Evolutionary conservation across 2,329 filamentous ascomycete genomes (phyloP), one percentile per base, ranked within the genome.

Genomic region (Botrytis squamosa): DNA sequence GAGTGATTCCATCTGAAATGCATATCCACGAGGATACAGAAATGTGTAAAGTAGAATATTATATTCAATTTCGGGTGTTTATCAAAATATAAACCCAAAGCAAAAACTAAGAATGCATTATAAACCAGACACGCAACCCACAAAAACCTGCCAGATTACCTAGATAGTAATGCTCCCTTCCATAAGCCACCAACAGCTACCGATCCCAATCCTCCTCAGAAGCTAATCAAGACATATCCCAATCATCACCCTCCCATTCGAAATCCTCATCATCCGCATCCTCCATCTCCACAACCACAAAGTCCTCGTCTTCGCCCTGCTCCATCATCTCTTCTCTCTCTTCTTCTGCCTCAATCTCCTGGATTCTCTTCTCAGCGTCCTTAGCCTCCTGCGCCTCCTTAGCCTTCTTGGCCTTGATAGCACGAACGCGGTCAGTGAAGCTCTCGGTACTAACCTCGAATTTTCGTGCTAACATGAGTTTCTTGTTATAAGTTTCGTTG

Each of bases 1-100:
- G 0, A n/a, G 4, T 16, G 0, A 2, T 12, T n/a, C 1, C 25
- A 25, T 6, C 12, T n/a, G 14, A 3, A 4, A 6, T 52, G 0
- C 1, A 4, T 18, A 57, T 29, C 14, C n/a, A 18, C 1, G 14
- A 57, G 14, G 1, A 29, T 57, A 18, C 52, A 57, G 6, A 18
- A 22, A 49, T 49, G 4, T 10, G 8, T 22, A 4, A 49, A 22
- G 44, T 49, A 10, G 3, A 25, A 10, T 25, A 22, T 22, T 9
- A 22, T 49, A 49, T 22, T 22, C 44, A 22, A 10, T 0, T 10
- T 49, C 4, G 44, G 44, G 44, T 1, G 10, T 6, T 10, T 49
- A 4, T 49, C 44, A 22, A 8, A 4, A 12, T 5, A 52, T 14
- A n/a, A 25, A 25, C 49, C 4, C 25, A 52, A 52, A 52, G 49